These are phyloP conservation scores for Zalaria sp. DNA, from an alignment of 2,329 filamentous ascomycete genomes.

Conservation along the genomic window DNA sequence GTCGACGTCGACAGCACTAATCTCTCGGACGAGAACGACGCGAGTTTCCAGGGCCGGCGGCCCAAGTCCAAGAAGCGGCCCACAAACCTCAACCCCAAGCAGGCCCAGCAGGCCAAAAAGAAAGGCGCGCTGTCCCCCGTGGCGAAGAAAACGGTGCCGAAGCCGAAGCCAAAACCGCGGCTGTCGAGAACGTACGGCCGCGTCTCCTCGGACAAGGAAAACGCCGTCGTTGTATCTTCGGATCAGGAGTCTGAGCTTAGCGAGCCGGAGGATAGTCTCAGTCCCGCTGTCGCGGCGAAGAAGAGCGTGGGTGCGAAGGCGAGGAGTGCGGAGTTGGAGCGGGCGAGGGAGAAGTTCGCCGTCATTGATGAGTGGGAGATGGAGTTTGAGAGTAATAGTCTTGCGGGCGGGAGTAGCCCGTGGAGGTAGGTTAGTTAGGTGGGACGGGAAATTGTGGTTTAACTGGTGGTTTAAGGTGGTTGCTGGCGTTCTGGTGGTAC, in stretches of 20 bases:
- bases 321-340: conserved; percentile 23
- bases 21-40: conserved; percentile 25
- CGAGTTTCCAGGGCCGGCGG: conserved; percentile 10
- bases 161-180: conserved; percentile 6
- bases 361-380: conserved; percentile 37
- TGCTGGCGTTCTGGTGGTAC: too few species aligned
- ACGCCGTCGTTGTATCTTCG: conserved; percentile 10
- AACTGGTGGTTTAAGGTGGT: too few species aligned
- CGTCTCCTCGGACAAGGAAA: conserved; percentile 28
- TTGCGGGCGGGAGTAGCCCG: conserved; percentile 26
- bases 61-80: conserved; percentile 8
- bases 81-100: conserved; percentile 9
- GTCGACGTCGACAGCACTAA: conserved; percentile 3
- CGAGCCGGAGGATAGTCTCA: neutral
- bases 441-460: neutral
- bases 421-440: too few species aligned
- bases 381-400: conserved; percentile 35
- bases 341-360: conserved; percentile 32
- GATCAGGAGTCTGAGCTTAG: conserved; percentile 8
- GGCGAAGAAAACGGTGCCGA: neutral
- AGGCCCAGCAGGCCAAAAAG: conserved; percentile 3
- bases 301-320: conserved; percentile 16
- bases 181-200: conserved; percentile 19
- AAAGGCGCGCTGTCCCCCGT: neutral
- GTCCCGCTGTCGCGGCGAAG: conserved; percentile 7